Evolutionary conservation across 352 stramenopile species (phyloP), one percentile per base, ranked within the genome.

Genomic region (Pythium biforme): DNA sequence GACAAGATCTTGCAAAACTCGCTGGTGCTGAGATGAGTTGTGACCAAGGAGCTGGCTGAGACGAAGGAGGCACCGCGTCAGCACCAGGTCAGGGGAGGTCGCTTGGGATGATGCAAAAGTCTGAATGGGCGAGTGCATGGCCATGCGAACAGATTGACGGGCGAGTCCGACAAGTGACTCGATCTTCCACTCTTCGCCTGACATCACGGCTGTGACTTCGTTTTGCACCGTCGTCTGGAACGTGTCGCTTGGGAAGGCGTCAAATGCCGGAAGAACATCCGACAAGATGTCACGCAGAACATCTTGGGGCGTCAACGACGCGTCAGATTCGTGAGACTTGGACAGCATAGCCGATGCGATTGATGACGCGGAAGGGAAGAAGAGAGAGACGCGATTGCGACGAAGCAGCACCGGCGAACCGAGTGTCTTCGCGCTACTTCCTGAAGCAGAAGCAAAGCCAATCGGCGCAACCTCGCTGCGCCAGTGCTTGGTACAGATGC

Each of bases 401-500:
- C 81, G 81, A 20, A 92, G 53, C 34, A 92, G 57, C 31, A 92
- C 74, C 2, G 83, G 83, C 0, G 79, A 81, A 2, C 83, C 83
- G 11, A 82, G 62, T 9, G 27, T 34, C 22, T 34, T 78, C 22
- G 77, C 64, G 22, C 81, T 63, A 34, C 70, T 43, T 37, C 47
- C 23, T 43, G 76, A 72, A 4, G 72, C 74, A 1, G 69, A 66
- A 8, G 71, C 80, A 57, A 92, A 89, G 3, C 83, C 83, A 40
- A 92, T 86, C 1, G 79, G 78, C 12, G 84, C 81, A 25, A 85
- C 86, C 59, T 90, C 83, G 14, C 67, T 79, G 3, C 74, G 70
- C 83, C 83, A 92, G 59, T 89, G 75, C 65, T 89, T 89, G 6
- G 75, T 85, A 49, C 83, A 92, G 19, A 90, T 63, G 4, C 81